Evolutionary conservation across 1,139 yeast genomes (phyloP).

Genomic region (Nakaseomyces bracarensis): DNA sequence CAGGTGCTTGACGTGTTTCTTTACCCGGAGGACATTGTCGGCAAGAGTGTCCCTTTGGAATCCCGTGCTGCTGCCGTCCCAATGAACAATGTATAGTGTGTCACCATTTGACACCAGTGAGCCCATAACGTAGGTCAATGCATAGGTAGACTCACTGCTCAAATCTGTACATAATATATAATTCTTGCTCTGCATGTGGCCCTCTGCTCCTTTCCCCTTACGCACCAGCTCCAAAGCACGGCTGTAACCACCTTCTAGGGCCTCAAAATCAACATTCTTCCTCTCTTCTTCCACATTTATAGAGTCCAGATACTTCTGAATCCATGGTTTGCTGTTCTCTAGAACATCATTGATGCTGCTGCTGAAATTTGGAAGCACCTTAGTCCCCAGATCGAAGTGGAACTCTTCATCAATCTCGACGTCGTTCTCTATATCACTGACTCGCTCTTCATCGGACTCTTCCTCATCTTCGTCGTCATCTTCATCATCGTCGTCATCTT

Average conservation of each 20-base stretch:
- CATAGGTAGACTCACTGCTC: slow-evolving; percentile 77
- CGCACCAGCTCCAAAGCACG: slow-evolving; percentile 22
- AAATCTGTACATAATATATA: slow-evolving; percentile 74
- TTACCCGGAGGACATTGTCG: slow-evolving; percentile 18
- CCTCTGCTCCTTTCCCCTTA: slow-evolving; percentile 15
- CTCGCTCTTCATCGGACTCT: slow-evolving; percentile 33
- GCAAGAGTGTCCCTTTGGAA: slow-evolving; percentile 13
- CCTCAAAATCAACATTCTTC: slow-evolving; percentile 12
- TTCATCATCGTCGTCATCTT: slow-evolving; percentile 33
- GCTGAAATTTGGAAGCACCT: slow-evolving; percentile 30
- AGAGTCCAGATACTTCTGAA: slow-evolving; percentile 16
- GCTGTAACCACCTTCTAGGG: slow-evolving; percentile 24
- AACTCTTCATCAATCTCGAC: slow-evolving; percentile 32
- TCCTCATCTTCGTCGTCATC: slow-evolving; percentile 34
- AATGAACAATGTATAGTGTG: slow-evolving; percentile 71
- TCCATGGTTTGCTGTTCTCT: slow-evolving; percentile 26
- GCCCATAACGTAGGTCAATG: slow-evolving; percentile 86
- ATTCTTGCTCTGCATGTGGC: slow-evolving; percentile 39
- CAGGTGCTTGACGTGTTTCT: slow-evolving; percentile 22
- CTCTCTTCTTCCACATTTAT: slow-evolving; percentile 8
- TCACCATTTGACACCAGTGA: slow-evolving; percentile 80
- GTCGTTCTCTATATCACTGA: slow-evolving; percentile 34
- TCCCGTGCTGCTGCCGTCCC: slow-evolving; percentile 30
- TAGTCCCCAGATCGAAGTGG: slow-evolving; percentile 29
- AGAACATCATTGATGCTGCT: slow-evolving; percentile 25